These are phyloP conservation scores for Syzygium jambos DNA, from an alignment of 345 rosid genomes.

Conservation along the genomic window DNA sequence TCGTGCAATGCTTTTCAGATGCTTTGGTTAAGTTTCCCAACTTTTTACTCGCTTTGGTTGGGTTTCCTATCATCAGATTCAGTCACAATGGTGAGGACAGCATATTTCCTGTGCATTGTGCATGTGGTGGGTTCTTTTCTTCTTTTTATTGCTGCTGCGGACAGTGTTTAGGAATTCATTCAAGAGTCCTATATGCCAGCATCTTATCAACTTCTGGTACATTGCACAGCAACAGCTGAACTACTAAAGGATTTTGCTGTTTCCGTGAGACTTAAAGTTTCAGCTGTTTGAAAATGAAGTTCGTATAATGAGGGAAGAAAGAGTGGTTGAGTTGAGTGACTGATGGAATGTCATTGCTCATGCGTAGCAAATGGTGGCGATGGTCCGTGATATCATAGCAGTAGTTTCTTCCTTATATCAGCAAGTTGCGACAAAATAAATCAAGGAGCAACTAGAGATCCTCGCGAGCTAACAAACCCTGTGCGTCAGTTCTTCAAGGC, in stretches of 20 bases:
- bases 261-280: neutral
- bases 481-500: neutral
- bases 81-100: neutral
- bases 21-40: neutral
- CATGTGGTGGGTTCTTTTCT: neutral
- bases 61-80: neutral
- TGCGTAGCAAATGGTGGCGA: neutral
- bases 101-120: neutral
- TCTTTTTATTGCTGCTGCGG: neutral
- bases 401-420: neutral
- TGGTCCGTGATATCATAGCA: neutral
- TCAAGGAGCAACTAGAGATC: neutral
- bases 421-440: neutral
- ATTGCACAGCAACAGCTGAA: neutral
- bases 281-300: neutral
- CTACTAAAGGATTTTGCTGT: neutral
- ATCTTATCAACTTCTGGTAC: neutral
- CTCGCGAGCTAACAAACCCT: neutral
- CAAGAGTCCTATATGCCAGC: neutral
- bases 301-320: neutral
- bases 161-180: neutral
- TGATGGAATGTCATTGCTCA: neutral
- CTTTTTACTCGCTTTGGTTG: neutral
- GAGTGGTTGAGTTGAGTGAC: neutral
- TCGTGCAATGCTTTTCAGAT: neutral